Percentiles rank a stretch among this genome's conserved stretches.
Conservation (phyloP, 345 rosid genomes). For the Eucalyptus leucophloia region DNA sequence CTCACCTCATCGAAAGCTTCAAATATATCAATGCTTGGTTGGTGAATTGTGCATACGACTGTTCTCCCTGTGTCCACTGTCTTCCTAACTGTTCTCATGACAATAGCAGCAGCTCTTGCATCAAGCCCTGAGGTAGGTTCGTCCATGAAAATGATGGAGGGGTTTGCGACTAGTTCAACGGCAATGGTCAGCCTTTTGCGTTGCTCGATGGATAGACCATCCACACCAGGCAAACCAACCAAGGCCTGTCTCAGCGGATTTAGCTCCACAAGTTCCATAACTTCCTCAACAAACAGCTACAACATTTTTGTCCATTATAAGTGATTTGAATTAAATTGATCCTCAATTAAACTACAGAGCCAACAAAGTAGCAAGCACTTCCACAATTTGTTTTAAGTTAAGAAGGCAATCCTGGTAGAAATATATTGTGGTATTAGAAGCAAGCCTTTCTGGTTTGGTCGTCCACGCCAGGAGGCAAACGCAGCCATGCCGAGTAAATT, state of each 20-base stretch:
- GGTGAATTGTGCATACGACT: background rate
- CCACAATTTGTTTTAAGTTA: background rate
- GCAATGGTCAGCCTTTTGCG: background rate
- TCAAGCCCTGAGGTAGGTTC: background rate
- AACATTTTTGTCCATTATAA: background rate
- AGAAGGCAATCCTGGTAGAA: background rate
- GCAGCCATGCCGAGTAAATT: too few species aligned
- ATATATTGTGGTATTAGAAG: background rate
- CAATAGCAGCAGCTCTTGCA: background rate
- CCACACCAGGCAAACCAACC: background rate
- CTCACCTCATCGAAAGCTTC: background rate
- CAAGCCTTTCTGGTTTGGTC: background rate
- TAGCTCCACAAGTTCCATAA: background rate
- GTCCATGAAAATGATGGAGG: background rate
- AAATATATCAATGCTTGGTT: background rate
- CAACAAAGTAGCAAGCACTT: background rate
- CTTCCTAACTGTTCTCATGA: background rate
- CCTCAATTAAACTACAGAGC: background rate
- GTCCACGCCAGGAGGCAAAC: background rate
- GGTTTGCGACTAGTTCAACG: background rate
- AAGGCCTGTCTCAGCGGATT: background rate
- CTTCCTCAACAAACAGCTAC: background rate
- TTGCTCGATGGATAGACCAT: background rate
- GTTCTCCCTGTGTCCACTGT: background rate
- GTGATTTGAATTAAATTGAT: background rate